These are phyloP conservation scores for Malus hybrid DNA, from an alignment of 331 rosid genomes.

Conservation along the genomic window DNA sequence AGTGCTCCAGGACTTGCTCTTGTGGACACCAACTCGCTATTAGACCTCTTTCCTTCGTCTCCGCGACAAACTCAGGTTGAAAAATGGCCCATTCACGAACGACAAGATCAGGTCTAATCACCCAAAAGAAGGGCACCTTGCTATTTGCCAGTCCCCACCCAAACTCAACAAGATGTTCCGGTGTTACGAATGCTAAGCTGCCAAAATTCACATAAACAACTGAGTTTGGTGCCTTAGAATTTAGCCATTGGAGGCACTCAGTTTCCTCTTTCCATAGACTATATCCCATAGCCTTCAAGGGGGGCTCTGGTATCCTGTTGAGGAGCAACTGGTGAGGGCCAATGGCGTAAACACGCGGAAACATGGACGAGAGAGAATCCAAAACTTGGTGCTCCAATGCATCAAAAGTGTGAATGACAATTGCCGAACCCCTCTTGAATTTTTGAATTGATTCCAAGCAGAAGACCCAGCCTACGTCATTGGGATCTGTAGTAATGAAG, in stretches of 20 bases:
- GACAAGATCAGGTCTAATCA: slow-evolving; percentile 45
- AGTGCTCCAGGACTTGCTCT: not conserved
- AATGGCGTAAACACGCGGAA: slow-evolving; percentile 30
- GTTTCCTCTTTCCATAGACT: slow-evolving; percentile 44
- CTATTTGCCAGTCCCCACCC: slow-evolving; percentile 51
- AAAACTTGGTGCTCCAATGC: slow-evolving; percentile 34
- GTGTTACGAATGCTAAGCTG: slow-evolving; percentile 13
- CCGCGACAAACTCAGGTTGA: no score
- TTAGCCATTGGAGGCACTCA: slow-evolving; percentile 43
- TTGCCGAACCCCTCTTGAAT: not conserved
- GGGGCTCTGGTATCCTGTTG: slow-evolving; percentile 6
- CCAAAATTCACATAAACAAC: no score
- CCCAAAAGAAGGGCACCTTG: slow-evolving; percentile 36
- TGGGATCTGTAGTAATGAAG: not conserved
- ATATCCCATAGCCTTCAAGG: slow-evolving; percentile 5
- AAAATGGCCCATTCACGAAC: slow-evolving; percentile 2
- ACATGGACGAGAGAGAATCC: slow-evolving; percentile 25
- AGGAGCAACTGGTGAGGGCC: slow-evolving; percentile 47
- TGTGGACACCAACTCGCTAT: not conserved
- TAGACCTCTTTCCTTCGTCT: no score
- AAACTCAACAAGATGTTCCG: slow-evolving; percentile 33
- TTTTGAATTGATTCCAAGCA: not conserved
- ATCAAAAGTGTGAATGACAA: slow-evolving; percentile 33
- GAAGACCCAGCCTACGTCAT: not conserved
- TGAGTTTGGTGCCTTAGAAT: slow-evolving; percentile 16